phyloP scores from a whole-genome alignment of 2,329 filamentous ascomycete species.

The Byssothecium circinans region DNA sequence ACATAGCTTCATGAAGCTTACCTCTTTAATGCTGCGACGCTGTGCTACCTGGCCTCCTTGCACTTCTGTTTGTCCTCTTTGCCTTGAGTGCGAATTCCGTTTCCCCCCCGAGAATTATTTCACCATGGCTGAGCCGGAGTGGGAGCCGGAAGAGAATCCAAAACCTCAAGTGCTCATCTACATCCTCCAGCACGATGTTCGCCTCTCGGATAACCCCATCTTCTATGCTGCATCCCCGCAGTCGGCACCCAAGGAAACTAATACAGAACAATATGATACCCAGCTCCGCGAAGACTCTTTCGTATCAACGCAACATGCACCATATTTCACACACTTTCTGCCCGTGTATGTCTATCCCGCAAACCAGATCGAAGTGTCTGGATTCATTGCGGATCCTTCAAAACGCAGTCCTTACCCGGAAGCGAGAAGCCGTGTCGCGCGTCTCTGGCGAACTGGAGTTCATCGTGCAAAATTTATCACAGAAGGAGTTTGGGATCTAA shows the following conservation, averaged over 20 bases:
- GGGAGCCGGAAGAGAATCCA: conserved; percentile 17
- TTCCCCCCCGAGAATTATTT: conserved; percentile 13
- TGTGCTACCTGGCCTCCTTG: conserved; percentile 35
- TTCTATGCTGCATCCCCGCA: conserved; percentile 59
- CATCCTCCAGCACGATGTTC: conserved; percentile 71
- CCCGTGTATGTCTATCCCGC: conserved; percentile 68
- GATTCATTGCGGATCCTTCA: conserved; percentile 60
- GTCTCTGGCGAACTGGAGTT: conserved; percentile 74
- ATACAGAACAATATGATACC: conserved; percentile 11
- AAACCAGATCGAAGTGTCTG: conserved; percentile 73
- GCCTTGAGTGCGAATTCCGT: conserved; percentile 18
- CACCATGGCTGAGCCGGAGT: conserved; percentile 22
- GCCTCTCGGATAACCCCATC: conserved; percentile 73
- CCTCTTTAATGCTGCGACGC: conserved; percentile 36
- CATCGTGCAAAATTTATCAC: conserved; percentile 72
- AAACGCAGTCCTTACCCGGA: conserved; percentile 63
- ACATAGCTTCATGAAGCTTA: conserved; percentile 6
- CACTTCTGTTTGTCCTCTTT: conserved; percentile 31
- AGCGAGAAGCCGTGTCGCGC: conserved; percentile 65
- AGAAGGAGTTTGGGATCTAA: conserved; percentile 73
- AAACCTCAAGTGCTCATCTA: conserved; percentile 63
- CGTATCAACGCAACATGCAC: conserved; percentile 22
- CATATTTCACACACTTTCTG: conserved; percentile 59
- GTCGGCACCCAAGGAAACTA: conserved; percentile 11
- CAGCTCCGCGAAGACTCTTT: conserved; percentile 44